Conservation (phyloP, 805 yeast genomes). For the Ogataea neopini region DNA sequence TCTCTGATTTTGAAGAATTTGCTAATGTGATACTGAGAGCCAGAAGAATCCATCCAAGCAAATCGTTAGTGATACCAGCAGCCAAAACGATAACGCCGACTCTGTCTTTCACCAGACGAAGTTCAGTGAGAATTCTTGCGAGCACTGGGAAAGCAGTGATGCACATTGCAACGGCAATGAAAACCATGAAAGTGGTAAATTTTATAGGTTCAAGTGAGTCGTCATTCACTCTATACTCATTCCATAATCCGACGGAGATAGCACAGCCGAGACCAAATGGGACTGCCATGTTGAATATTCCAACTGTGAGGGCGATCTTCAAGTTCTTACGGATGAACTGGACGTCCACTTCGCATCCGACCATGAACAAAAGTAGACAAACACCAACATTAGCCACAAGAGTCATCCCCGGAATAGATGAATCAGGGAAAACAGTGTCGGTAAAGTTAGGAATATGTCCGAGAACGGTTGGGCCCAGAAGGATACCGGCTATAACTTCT, state of each 20-base stretch:
- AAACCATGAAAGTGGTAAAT: slow-evolving; percentile 76
- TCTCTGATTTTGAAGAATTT: slow-evolving; percentile 66
- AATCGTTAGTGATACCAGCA: slow-evolving; percentile 80
- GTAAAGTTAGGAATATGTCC: slow-evolving; percentile 74
- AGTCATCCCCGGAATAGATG: slow-evolving; percentile 62
- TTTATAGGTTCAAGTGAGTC: slow-evolving; percentile 41
- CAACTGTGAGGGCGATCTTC: slow-evolving; percentile 65
- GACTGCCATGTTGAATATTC: slow-evolving; percentile 68
- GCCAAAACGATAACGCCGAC: slow-evolving; percentile 76
- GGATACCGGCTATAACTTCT: slow-evolving; percentile 75
- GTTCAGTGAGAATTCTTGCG: slow-evolving; percentile 74
- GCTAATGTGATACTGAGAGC: slow-evolving; percentile 78
- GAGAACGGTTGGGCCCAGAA: slow-evolving; percentile 73
- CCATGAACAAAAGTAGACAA: slow-evolving; percentile 69
- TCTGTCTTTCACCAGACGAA: slow-evolving; percentile 66
- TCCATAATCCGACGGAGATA: slow-evolving; percentile 65
- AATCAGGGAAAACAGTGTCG: slow-evolving; percentile 60
- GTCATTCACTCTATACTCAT: slow-evolving; percentile 46
- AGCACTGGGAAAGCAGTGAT: slow-evolving; percentile 86
- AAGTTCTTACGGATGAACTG: slow-evolving; percentile 61
- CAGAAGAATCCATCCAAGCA: slow-evolving; percentile 77
- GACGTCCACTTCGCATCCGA: slow-evolving; percentile 78
- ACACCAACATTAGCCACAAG: slow-evolving; percentile 75
- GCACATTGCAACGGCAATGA: slow-evolving; percentile 80
- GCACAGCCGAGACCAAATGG: slow-evolving; percentile 83